Base-by-base conservation (phyloP, 2,329 filamentous ascomycete species). In the Cryphonectria japonica region DNA sequence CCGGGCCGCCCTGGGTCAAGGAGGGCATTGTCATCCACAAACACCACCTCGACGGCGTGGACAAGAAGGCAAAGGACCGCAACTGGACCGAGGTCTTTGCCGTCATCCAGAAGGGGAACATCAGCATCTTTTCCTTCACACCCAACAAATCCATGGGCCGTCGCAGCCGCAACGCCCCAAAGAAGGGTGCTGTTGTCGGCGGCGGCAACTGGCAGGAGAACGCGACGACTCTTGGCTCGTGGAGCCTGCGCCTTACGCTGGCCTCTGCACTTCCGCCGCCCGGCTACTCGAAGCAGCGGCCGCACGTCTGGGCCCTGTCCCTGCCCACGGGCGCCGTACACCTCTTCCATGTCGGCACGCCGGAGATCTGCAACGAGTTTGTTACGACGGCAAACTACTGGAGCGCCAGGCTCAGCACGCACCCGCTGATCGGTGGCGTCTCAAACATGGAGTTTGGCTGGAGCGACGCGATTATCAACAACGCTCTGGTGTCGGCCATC, bases 141-240 rank as follows among this genome's bases (percentile, higher is more conserved):
- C 87, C 90, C n/a, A 91, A 90, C 74, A 96, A 96, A 79, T 93
- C 92, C 0, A 84, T 90, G 26, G 72, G 29, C 75, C 87, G 91
- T 46, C 69, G 88, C 73, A 84, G 80, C 11, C 84, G 86, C 67
- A 81, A 82, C 52, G 83, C 84, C 32, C 82, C 85, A 71, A 81
- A 84, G 67, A 85, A 84, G 70, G 86, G 87, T 13, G 90, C 89
- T 16, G 88, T 91, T 8, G 96, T 98, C 2, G 96, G 96, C 75
- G 96, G 96, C 72, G 96, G 96, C 34, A 98, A 99, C 80, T 99
- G 96, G 96, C 95, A 95, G 80, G 95, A 98, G 75, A 98, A 97
- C 78, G 96, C 96, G 6, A 94, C 97, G 74, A 93, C 91, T 74
- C 85, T 98, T 13, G 95, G 93, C 76, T 92, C 91, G 29, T 98